phyloP scores from a whole-genome alignment of 352 stramenopile genomes.

The Globisporangium parvum region DNA sequence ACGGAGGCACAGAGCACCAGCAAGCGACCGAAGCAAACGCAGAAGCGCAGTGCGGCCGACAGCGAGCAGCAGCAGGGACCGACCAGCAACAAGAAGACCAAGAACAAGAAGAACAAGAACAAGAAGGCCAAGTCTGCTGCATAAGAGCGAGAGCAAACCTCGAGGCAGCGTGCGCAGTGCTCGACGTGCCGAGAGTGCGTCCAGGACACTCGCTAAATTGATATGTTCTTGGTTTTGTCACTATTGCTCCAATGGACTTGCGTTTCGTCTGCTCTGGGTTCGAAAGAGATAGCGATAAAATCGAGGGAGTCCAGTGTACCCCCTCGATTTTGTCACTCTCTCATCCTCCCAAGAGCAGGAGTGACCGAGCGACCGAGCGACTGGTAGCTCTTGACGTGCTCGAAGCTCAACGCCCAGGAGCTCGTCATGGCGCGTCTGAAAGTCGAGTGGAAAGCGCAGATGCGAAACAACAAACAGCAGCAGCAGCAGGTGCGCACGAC shows the following conservation, averaged over 20 bases:
- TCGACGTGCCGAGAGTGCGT: no score
- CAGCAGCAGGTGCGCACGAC: not conserved
- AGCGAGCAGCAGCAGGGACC: slow-evolving; percentile 17
- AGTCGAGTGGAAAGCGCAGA: slow-evolving; percentile 12
- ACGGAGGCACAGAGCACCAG: slow-evolving; percentile 1
- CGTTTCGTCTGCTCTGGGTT: no score
- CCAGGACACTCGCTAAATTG: no score
- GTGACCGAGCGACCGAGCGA: no score
- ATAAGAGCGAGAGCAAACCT: not conserved
- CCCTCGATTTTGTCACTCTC: no score
- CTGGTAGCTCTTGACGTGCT: no score
- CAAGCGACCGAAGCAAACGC: slow-evolving; percentile 5
- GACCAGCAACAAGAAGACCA: not conserved
- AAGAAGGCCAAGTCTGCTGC: slow-evolving; percentile 10
- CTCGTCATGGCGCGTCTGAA: slow-evolving; percentile 11
- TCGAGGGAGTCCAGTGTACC: no score
- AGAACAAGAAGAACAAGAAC: slow-evolving; percentile 7
- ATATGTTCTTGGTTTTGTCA: no score
- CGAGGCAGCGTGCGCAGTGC: no score
- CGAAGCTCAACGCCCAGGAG: not conserved
- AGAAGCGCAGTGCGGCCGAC: slow-evolving; percentile 13
- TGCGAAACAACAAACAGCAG: not conserved
- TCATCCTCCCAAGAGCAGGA: no score
- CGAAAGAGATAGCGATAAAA: no score
- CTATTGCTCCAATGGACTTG: no score